Base-by-base conservation (phyloP, 345 rosid genomes). In the Salix caprea region DNA sequence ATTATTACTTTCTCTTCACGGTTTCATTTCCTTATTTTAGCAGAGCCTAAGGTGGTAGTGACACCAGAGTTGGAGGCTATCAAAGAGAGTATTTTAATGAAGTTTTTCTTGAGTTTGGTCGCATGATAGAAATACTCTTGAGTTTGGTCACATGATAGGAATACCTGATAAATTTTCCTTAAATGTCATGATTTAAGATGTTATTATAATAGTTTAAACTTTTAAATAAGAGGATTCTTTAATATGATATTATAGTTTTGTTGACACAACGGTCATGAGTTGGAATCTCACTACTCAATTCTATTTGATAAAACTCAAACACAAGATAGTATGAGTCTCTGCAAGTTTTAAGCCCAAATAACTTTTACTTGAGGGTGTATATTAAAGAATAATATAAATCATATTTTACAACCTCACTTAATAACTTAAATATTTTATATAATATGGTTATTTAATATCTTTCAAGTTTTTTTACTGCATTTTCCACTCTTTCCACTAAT, bases 201-300 rank as follows among this genome's bases (percentile, higher is more conserved):
- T 18, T 50, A 18, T 0, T 50, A 18, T 34, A 34, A 34, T 34
- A 34, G 1, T 0, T 4, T 34, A 34, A 34, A 0, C 0, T 34
- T 0, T 5, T 4, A 34, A 6, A 0, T 34, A 1, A 34, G 1
- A 34, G 5, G 1, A 5, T 34, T 34, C 0, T 0, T 5, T 34
- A 34, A 34, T 0, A 34, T 34, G 6, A 5, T 34, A 34, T 34
- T 5, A 34, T 1, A 34, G 1, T 4, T 34, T 34, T 34, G 1
- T 34, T 34, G 1, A 34, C 37, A 5, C 1, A 34, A 34, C 6
- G 5, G 1, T 32, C 5, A 32, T 4, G 5, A 32, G 2, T 32
- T 32, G 0, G 34, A 32, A 32, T 32, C 34, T 32, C 34, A 32
- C 5, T 32, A 32, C 0, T 32, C 0, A 0, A 32, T 32, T 32